phyloP scores from a whole-genome alignment of 2,329 filamentous ascomycete species.

The Hypocrella siamensis region DNA sequence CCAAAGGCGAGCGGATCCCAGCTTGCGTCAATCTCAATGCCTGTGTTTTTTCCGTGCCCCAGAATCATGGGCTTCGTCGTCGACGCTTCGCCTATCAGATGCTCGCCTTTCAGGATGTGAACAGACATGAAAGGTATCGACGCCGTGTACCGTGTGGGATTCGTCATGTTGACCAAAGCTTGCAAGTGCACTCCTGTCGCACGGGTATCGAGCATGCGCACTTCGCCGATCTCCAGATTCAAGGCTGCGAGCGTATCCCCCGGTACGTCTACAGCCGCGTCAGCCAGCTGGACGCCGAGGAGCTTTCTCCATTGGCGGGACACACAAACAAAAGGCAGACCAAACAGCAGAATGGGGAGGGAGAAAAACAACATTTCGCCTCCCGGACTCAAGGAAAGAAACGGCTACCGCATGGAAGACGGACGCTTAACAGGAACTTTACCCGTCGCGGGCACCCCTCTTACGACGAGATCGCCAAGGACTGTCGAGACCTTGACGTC shows the following conservation, averaged over 20 bases:
- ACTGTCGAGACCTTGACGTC: conserved; percentile 72
- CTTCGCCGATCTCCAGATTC: conserved; percentile 50
- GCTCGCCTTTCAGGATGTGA: conserved; percentile 57
- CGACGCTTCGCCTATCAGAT: conserved; percentile 59
- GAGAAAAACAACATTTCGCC: conserved; percentile 11
- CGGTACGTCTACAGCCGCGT: conserved; percentile 38
- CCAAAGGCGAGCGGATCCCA: conserved; percentile 57
- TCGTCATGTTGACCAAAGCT: conserved; percentile 68
- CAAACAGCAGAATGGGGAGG: background rate
- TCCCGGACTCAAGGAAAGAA: conserved; percentile 7
- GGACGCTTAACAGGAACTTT: conserved; percentile 86
- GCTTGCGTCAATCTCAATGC: conserved; percentile 48
- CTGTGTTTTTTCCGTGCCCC: conserved; percentile 53
- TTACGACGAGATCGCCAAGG: conserved; percentile 65
- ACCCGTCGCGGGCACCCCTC: conserved; percentile 73
- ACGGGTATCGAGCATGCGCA: conserved; percentile 60
- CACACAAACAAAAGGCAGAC: background rate
- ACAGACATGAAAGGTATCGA: conserved; percentile 67
- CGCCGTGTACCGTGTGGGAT: conserved; percentile 78
- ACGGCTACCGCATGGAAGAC: conserved; percentile 30
- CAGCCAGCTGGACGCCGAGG: conserved; percentile 13
- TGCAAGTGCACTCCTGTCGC: conserved; percentile 53
- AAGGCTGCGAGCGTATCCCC: conserved; percentile 31
- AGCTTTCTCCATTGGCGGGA: conserved; percentile 7
- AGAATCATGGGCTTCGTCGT: conserved; percentile 49